phyloP scores from a whole-genome alignment of 306 rosid species.

The Inga laurina region DNA sequence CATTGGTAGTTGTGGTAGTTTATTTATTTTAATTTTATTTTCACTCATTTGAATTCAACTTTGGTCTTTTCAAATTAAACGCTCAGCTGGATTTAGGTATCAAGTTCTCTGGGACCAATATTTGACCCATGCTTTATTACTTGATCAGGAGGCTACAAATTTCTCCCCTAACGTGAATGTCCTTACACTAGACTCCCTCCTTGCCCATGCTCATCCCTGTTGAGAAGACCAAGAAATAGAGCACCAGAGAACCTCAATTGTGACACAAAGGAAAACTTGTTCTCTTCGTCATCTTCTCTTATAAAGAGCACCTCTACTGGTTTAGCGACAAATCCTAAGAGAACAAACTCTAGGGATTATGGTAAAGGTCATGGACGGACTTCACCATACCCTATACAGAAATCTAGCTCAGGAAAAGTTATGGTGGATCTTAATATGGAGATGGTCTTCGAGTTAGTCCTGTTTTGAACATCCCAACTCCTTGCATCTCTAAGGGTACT shows the following conservation, averaged over 20 bases:
- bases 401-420: conserved; percentile 59
- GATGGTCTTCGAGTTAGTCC: conserved; percentile 62
- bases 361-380: conserved; percentile 60
- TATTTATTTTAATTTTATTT: too few relatives aligned
- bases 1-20: too few relatives aligned
- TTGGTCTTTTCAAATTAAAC: too few relatives aligned
- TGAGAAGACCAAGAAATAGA: conserved; percentile 53
- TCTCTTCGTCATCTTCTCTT: conserved; percentile 55
- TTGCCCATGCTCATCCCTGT: conserved; percentile 42
- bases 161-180: too few relatives aligned
- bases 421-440: conserved; percentile 58
- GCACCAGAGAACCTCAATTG: conserved; percentile 45
- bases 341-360: conserved; percentile 42
- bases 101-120: too few relatives aligned
- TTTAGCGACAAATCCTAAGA: conserved; percentile 56
- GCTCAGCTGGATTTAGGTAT: too few relatives aligned
- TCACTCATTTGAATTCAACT: too few relatives aligned
- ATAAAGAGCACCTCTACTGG: conserved; percentile 83
- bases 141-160: too few relatives aligned
- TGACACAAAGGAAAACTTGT: conserved; percentile 54
- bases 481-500: conserved; percentile 69
- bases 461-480: conserved; percentile 75
- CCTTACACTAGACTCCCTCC: conserved; percentile 31
- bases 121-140: too few relatives aligned
- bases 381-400: conserved; percentile 43